phyloP scores from a whole-genome alignment of 805 yeast genomes.

The Candida taoyuanica region DNA sequence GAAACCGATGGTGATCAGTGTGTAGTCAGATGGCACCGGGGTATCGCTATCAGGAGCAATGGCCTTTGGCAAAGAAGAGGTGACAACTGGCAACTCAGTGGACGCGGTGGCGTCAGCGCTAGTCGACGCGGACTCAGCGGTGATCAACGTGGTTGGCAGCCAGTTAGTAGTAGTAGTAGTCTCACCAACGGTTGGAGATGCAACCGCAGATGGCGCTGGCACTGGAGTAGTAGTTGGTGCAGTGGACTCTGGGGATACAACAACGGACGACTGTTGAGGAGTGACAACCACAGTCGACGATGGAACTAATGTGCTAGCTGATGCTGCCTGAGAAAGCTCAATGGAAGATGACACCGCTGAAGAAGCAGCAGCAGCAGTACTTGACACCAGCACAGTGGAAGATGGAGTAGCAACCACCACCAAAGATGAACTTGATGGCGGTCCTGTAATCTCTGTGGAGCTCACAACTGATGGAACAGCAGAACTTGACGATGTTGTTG shows the following conservation, averaged over 20 bases:
- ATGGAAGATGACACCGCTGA: slow-evolving; percentile 1
- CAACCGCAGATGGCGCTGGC: not conserved
- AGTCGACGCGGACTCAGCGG: slow-evolving; percentile 28
- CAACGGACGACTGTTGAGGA: not conserved
- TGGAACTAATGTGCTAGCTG: not conserved
- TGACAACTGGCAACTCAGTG: slow-evolving; percentile 28
- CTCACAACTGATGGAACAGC: not conserved
- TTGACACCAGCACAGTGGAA: slow-evolving; percentile 1
- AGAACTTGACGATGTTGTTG: not conserved
- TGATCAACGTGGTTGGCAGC: slow-evolving; percentile 42
- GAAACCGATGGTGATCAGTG: slow-evolving; percentile 72
- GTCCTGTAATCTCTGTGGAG: not conserved
- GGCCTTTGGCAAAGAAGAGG: slow-evolving; percentile 66
- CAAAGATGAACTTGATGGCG: too few relatives aligned
- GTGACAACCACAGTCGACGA: not conserved
- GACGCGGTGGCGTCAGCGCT: slow-evolving; percentile 22
- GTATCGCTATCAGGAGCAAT: slow-evolving; percentile 57
- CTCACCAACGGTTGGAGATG: slow-evolving; percentile 2
- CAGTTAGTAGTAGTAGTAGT: slow-evolving; percentile 29
- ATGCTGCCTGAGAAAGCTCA: not conserved
- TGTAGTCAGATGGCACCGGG: slow-evolving; percentile 44
- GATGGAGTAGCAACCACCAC: slow-evolving; percentile 1
- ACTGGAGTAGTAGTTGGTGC: not conserved
- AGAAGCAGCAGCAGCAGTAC: not conserved
- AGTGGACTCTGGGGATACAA: not conserved